Conservation (phyloP, 78 protist genomes). For the Dictyostelium purpureum region DNA sequence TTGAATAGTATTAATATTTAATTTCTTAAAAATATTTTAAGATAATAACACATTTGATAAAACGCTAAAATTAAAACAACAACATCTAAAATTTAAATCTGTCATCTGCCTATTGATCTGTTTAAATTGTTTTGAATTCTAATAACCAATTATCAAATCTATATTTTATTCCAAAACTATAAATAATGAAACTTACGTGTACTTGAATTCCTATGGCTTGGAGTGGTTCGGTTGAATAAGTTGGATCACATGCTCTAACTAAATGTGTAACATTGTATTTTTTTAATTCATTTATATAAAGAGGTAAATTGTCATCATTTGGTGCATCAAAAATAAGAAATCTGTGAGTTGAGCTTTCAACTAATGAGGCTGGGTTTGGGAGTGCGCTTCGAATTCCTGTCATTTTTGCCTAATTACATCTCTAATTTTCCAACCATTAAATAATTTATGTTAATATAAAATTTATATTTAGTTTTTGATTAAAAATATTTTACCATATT, state of each 20-base stretch:
- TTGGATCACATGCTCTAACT: constrained; percentile 89
- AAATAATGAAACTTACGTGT: constrained; percentile 27
- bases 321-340: constrained; percentile 88
- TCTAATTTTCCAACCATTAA: neutral
- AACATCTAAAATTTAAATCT: no score
- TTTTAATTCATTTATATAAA: constrained; percentile 81
- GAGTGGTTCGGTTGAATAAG: constrained; percentile 72
- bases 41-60: neutral
- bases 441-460: neutral
- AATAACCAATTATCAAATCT: no score
- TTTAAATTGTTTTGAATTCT: neutral
- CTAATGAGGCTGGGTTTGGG: constrained; percentile 80
- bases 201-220: constrained; percentile 57
- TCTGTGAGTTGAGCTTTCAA: constrained; percentile 67
- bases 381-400: constrained; percentile 76
- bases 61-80: no score
- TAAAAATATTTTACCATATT: neutral
- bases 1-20: neutral
- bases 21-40: neutral
- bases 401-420: constrained; percentile 31
- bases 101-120: neutral
- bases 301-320: constrained; percentile 69
- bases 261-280: constrained; percentile 64
- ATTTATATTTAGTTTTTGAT: neutral
- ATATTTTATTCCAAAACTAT: neutral